Evolutionary conservation across 2,329 filamentous ascomycete species (phyloP).

Genomic region (Xylaria sp.): DNA sequence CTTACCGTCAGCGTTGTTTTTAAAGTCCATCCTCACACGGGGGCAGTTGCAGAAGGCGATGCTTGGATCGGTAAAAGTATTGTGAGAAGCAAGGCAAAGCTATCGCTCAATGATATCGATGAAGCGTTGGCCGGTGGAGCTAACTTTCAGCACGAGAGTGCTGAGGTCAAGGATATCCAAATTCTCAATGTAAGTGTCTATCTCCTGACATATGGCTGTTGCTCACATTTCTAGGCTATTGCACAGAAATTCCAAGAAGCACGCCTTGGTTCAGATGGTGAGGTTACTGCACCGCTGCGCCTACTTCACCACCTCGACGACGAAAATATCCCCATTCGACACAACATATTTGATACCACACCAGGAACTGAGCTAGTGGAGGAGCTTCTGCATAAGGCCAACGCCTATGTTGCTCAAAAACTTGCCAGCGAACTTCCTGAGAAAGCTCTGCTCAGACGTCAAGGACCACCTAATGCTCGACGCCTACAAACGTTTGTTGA

Average conservation of each 20-base stretch:
- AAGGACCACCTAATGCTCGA: conserved; percentile 85
- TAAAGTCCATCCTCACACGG: conserved; percentile 84
- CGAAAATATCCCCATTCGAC: conserved; percentile 95
- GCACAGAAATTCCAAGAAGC: conserved; percentile 91
- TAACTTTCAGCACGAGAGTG: conserved; percentile 71
- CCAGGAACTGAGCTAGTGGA: conserved; percentile 92
- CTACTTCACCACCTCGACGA: conserved; percentile 95
- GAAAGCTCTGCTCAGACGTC: conserved; percentile 90
- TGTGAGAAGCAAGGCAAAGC: conserved; percentile 88
- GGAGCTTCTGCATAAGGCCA: conserved; percentile 93
- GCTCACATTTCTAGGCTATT: conserved; percentile 66
- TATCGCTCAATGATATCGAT: conserved; percentile 88
- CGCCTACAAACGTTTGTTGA: conserved; percentile 91
- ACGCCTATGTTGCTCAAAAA: conserved; percentile 88
- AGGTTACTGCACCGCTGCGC: conserved; percentile 85
- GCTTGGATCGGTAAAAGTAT: conserved; percentile 95
- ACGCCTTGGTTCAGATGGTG: conserved; percentile 82
- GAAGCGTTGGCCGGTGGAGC: conserved; percentile 75
- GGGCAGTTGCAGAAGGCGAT: conserved; percentile 82
- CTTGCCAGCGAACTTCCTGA: conserved; percentile 83
- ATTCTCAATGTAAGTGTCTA: conserved; percentile 73
- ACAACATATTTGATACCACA: conserved; percentile 94
- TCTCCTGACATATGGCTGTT: conserved; percentile 20
- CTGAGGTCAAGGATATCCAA: conserved; percentile 80
- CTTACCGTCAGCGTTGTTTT: conserved; percentile 94